Evolutionary conservation across 2,329 filamentous ascomycete genomes (phyloP), one percentile per base, ranked within the genome.

Genomic region (Fusarium sp.): DNA sequence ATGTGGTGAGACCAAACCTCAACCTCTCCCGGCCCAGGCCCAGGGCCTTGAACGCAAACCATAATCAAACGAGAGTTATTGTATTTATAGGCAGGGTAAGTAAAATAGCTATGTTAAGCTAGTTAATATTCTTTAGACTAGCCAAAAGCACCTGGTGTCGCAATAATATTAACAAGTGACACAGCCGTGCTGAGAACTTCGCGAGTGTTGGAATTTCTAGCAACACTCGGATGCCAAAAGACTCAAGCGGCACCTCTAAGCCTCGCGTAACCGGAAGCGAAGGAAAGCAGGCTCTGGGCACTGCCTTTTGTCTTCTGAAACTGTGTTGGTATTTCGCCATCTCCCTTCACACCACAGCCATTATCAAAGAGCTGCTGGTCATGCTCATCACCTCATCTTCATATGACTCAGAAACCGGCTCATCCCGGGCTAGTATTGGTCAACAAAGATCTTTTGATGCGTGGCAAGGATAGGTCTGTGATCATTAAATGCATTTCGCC

Each of bases 131-230:
- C 20, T 8, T 3, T 31, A 12, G 11, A 23, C 16, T 11, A 6
- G 5, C 20, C 12, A 44, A 44, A 12, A 4, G 18, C 15, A 21
- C 6, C 20, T 15, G n/a, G n/a, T 53, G 11, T 18, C 4, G 13
- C 44, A 15, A 31, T 23, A 44, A 53, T 53, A 53, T 53, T 37
- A 53, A 53, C 28, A 21, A 52, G 24, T 53, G 49, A 52, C 31
- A 20, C 11, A 37, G 31, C 8, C 33, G 13, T n/a, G 37, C 21
- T 13, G 24, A 31, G 20, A 53, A 11, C 26, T 31, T 31, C 8
- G 29, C 21, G 9, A 31, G 29, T 12, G n/a, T 44, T 38, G 49
- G 20, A 28, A 44, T 53, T 20, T 20, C 20, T 8, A 35, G 33
- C 13, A 35, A 35, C 33, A 9, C 8, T 44, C 16, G 13, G 29